phyloP scores from a whole-genome alignment of 2,329 filamentous ascomycete species.

The Trichoderma afroharzianum region DNA sequence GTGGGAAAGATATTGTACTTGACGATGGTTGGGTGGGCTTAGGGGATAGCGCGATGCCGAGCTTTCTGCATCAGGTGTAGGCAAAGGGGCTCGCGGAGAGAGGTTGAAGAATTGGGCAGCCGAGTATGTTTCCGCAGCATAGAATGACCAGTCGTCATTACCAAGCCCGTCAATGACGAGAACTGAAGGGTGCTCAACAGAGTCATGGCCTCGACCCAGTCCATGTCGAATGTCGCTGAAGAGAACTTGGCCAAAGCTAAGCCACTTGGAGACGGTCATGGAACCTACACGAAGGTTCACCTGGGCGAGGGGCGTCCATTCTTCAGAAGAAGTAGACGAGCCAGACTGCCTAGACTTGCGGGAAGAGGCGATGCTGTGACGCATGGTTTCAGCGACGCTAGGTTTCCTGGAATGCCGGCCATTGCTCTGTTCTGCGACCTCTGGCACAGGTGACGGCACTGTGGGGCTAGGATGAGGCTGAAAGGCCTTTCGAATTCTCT shows the following conservation, averaged over 20 bases:
- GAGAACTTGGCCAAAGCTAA: slow-evolving; percentile 77
- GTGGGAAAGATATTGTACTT: slow-evolving; percentile 65
- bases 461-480: slow-evolving; percentile 40
- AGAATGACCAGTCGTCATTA: slow-evolving; percentile 87
- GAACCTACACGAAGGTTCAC: slow-evolving; percentile 76
- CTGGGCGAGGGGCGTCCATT: slow-evolving; percentile 62
- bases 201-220: slow-evolving; percentile 44
- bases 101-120: slow-evolving; percentile 74
- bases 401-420: slow-evolving; percentile 23
- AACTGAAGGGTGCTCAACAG: slow-evolving; percentile 54
- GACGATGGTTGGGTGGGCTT: slow-evolving; percentile 68
- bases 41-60: slow-evolving; percentile 47
- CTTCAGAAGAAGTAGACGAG: slow-evolving; percentile 48
- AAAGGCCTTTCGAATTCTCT: slow-evolving; percentile 49
- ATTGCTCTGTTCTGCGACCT: slow-evolving; percentile 31
- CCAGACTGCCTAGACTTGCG: slow-evolving; percentile 39
- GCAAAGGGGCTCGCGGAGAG: slow-evolving; percentile 54
- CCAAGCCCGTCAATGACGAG: slow-evolving; percentile 79
- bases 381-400: slow-evolving; percentile 30
- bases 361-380: slow-evolving; percentile 31
- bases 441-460: slow-evolving; percentile 42
- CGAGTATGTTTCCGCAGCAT: slow-evolving; percentile 76
- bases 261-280: slow-evolving; percentile 83
- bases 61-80: slow-evolving; percentile 40
- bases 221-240: slow-evolving; percentile 77